Conservation (phyloP, 2,329 filamentous ascomycete species). For the Dissoconium aciculare region DNA sequence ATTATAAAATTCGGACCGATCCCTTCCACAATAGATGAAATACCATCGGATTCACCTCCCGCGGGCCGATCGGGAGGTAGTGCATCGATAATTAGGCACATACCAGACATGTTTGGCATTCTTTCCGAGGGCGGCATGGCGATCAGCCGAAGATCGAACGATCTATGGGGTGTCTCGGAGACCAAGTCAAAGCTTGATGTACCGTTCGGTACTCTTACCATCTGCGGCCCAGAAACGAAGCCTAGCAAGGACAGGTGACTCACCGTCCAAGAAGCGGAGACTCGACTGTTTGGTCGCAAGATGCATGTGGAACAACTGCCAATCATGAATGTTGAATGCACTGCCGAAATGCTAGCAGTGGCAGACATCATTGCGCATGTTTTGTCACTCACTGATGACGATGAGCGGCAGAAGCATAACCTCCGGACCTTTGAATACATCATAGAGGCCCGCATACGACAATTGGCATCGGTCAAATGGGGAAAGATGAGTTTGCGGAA, state of each 20-base stretch:
- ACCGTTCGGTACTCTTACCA: slow-evolving; percentile 22
- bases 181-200: slow-evolving; percentile 35
- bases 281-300: background rate
- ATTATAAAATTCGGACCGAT: slow-evolving; percentile 26
- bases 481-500: too few relatives aligned
- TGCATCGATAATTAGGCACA: too few relatives aligned
- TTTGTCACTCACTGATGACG: too few relatives aligned
- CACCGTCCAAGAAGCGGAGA: background rate
- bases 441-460: too few relatives aligned
- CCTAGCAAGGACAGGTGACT: background rate
- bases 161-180: slow-evolving; percentile 1
- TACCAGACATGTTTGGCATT: slow-evolving; percentile 44
- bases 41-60: slow-evolving; percentile 5
- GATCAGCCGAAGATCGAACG: slow-evolving; percentile 20
- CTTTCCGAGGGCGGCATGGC: slow-evolving; percentile 47
- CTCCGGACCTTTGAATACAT: too few relatives aligned
- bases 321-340: too few relatives aligned
- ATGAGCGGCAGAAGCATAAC: too few relatives aligned
- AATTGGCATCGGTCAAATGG: too few relatives aligned
- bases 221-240: background rate
- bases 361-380: too few relatives aligned
- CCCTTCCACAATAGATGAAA: slow-evolving; percentile 30
- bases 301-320: too few relatives aligned
- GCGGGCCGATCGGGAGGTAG: slow-evolving; percentile 10
- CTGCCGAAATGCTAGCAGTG: too few relatives aligned